Base-by-base conservation (phyloP, 2,329 filamentous ascomycete species). In the Plectosphaerella plurivora region DNA sequence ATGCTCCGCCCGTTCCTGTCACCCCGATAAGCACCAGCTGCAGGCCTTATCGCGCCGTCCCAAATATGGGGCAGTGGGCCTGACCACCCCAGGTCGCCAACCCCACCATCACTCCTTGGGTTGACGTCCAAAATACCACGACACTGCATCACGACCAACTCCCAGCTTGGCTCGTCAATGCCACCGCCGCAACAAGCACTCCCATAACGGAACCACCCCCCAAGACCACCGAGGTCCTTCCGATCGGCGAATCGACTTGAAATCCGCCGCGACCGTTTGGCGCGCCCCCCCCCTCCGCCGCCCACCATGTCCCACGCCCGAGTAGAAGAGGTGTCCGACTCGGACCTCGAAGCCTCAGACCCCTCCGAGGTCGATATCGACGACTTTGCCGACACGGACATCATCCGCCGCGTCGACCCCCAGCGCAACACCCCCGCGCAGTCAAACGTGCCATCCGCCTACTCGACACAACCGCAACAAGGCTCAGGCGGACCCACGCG, bases 281-380 rank as follows among this genome's bases (percentile, higher is more conserved):
- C 28, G 28, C 28, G 28, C 8, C 28, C 28, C 28, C 25, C 28
- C 7, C 11, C 28, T 12, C 9, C 28, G 15, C 39, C 39, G 47
- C 28, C 55, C 63, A 73, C 57, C 59, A 94, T 95, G 91, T 89
- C 90, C 45, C 86, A 94, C 75, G 84, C 92, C 55, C 86, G 87
- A 56, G 87, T 97, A 70, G 94, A 99, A 80, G 94, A 97, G 72
- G 87, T 97, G 57, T 90, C 86, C 55, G 91, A 95, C 76, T 85
- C 81, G 69, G 88, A 90, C 71, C 78, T 79, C 60, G 85, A 83
- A 54, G 50, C 44, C 60, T 90, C 88, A 14, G 93, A 97, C 73
- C 91, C 93, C 50, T 89, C 91, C 58, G 91, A 96, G 72, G 87
- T 86, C 69, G 88, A 94, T 72, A 88, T 92, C 63, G 79, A 82